Evolutionary conservation across 352 stramenopile species (phyloP).

Genomic region (Phytophthora sansomeana): DNA sequence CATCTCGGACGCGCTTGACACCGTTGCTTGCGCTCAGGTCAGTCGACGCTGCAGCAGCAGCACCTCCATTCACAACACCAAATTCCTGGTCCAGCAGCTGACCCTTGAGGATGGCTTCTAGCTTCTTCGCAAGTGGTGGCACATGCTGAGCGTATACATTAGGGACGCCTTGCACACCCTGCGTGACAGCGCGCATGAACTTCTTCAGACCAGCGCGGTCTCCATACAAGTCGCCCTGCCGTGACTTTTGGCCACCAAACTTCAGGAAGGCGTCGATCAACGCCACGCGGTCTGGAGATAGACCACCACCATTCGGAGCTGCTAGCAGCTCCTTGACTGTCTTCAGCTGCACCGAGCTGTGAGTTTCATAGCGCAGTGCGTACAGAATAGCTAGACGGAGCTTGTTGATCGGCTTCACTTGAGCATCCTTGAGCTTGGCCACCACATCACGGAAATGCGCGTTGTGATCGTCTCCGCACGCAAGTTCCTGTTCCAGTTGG

Average conservation of each 20-base stretch:
- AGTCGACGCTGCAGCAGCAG: slow-evolving; percentile 23
- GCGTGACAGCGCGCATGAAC: slow-evolving; percentile 93
- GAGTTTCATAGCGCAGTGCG: slow-evolving; percentile 97
- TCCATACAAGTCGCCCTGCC: slow-evolving; percentile 81
- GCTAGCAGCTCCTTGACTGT: slow-evolving; percentile 76
- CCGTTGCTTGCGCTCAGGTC: slow-evolving; percentile 92
- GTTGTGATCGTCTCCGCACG: slow-evolving; percentile 88
- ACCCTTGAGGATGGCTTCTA: slow-evolving; percentile 88
- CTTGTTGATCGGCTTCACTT: slow-evolving; percentile 97
- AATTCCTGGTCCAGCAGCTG: slow-evolving; percentile 83
- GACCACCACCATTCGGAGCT: slow-evolving; percentile 41
- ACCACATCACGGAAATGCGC: slow-evolving; percentile 86
- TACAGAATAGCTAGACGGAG: slow-evolving; percentile 98
- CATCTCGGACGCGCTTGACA: slow-evolving; percentile 95
- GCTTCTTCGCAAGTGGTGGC: slow-evolving; percentile 94
- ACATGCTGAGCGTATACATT: slow-evolving; percentile 99
- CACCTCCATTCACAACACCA: slow-evolving; percentile 96
- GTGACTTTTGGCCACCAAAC: slow-evolving; percentile 72
- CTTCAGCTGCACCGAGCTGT: slow-evolving; percentile 84
- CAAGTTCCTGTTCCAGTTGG: slow-evolving; percentile 95
- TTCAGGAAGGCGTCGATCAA: slow-evolving; percentile 77
- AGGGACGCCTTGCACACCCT: slow-evolving; percentile 94
- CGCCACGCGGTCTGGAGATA: slow-evolving; percentile 55
- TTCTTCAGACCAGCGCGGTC: slow-evolving; percentile 84
- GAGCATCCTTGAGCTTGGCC: slow-evolving; percentile 80